Base-by-base conservation (phyloP, 495 filamentous ascomycete genomes). In the Neurospora intermedia region DNA sequence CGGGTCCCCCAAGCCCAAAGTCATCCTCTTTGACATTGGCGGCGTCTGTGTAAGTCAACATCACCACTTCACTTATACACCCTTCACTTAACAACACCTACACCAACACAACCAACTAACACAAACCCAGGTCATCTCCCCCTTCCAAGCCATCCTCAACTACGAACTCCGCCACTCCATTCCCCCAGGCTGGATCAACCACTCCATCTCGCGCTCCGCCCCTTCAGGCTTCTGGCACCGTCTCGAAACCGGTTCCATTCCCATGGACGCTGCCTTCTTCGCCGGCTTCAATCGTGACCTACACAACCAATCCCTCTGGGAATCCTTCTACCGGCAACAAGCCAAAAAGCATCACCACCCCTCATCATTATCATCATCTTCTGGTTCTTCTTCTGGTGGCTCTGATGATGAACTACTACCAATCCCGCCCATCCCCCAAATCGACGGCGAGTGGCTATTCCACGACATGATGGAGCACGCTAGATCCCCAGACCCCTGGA, bases 11-110 rank as follows among this genome's bases (percentile, higher is more conserved):
- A 84, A 85, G 69, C 92, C 94, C 23, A 90, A 94, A 77, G 94
- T 93, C 72, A 83, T 97, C 40, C 85, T 99, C 46, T 99, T 99
- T 80, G 96, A 99, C 82, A 94, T 99, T 78, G 96, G 96, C 62
- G 96, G 96, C 74, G 96, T 99, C 76, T 96, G 93, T 86, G 96
- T 97, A 91, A 84, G 92, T 85, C 72, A 42, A 46, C 31, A 23
- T 5, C 40, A 54, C 27, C 18, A 23, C 66, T 39, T 41, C 27
- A 15, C 20, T n/a, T 41, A 10, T 7, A 40, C 39, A 2, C 8
- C 39, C 69, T 42, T 42, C 23, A 46, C 62, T 6, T 6, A 38
- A 38, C 6, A 38, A 38, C 35, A 38, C 4, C 43, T 20, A 40
- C n/a, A 43, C 4, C 43, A 38, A 40, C n/a, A 43, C 15, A 13